Evolutionary conservation across 2,329 filamentous ascomycete species (phyloP).

Genomic region (Colletotrichum theobromicola): DNA sequence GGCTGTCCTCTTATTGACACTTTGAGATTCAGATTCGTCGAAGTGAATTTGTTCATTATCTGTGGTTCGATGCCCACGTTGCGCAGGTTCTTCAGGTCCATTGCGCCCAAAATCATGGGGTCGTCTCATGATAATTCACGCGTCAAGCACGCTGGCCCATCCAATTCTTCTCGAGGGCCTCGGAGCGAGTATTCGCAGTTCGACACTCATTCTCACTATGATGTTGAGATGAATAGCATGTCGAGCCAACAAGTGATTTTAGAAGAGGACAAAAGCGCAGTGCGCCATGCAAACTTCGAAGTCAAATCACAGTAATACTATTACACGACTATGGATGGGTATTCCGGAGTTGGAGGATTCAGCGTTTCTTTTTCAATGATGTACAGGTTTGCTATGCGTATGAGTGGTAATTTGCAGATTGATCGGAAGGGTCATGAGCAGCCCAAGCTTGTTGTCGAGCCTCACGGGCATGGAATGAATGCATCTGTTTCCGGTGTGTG

Average conservation of each 20-base stretch:
- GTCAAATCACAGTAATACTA: background rate
- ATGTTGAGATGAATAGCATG: constrained; percentile 3
- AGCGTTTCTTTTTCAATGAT: background rate
- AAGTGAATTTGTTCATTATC: constrained; percentile 31
- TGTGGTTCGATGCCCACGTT: constrained; percentile 40
- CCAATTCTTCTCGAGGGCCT: background rate
- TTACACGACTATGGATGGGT: background rate
- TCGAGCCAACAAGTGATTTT: background rate
- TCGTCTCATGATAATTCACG: background rate
- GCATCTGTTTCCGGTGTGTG: background rate
- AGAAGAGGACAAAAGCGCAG: background rate
- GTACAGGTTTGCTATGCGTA: background rate
- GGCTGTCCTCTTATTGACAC: background rate
- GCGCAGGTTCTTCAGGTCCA: constrained; percentile 38
- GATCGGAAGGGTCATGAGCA: background rate
- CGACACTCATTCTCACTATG: background rate
- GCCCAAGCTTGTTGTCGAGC: background rate
- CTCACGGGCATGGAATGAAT: background rate
- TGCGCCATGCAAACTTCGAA: background rate
- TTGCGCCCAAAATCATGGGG: constrained; percentile 32
- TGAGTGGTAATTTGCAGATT: background rate
- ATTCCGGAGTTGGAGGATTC: background rate
- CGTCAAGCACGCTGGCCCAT: background rate
- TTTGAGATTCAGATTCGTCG: constrained; percentile 27
- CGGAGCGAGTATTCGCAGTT: constrained; percentile 1